These are phyloP conservation scores for Sicyos baderoa DNA, from an alignment of 306 rosid species.

Conservation along the genomic window DNA sequence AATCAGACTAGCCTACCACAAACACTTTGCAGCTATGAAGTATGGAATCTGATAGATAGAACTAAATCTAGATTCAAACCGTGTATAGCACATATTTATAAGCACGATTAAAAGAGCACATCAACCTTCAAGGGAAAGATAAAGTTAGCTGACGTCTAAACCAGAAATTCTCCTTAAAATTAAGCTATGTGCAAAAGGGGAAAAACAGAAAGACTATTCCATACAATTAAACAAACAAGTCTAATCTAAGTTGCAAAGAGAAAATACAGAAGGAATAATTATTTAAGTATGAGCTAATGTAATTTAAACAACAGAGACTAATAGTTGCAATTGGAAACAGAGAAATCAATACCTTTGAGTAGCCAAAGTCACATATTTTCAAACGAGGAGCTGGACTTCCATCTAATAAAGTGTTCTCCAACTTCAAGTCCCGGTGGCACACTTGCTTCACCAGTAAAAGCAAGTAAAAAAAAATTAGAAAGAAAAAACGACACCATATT, in stretches of 20 bases:
- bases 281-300: neutral
- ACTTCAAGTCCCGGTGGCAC: constrained; percentile 90
- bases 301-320: neutral
- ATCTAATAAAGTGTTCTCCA: constrained; percentile 92
- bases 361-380: constrained; percentile 96
- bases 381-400: constrained; percentile 76
- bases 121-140: constrained; percentile 12
- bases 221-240: neutral
- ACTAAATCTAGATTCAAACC: constrained; percentile 14
- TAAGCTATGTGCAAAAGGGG: neutral
- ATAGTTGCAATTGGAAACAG: constrained; percentile 9
- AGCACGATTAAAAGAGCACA: constrained; percentile 5
- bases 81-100: neutral
- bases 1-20: constrained; percentile 15
- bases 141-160: constrained; percentile 12
- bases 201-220: neutral
- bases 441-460: constrained; percentile 64
- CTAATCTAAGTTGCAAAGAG: neutral
- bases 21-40: constrained; percentile 8
- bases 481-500: neutral
- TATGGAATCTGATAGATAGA: constrained; percentile 4
- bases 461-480: constrained; percentile 12
- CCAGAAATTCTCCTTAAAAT: neutral
- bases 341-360: constrained; percentile 58
- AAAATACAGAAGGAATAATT: neutral